Base-by-base conservation (phyloP, 2,329 filamentous ascomycete species). In the Fusarium luffae region DNA sequence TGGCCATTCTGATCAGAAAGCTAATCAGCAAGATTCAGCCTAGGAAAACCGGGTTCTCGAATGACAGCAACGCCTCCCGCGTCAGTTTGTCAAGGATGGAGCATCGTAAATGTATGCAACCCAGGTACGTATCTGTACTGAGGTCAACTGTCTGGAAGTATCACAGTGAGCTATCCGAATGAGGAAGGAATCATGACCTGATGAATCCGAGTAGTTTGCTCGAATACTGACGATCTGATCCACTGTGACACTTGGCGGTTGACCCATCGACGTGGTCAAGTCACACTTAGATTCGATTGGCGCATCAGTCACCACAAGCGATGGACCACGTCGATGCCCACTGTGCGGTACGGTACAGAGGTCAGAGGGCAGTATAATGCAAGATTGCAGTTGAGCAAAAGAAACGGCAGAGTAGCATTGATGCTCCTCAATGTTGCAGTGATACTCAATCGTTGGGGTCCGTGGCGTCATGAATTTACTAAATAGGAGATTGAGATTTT, bases 1-100 rank as follows among this genome's bases (percentile, higher is more conserved):
- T 37, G 12, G 23, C 19, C 25, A 2, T 41, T 42, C 18, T 37
- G 49, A n/a, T n/a, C 23, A 41, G 27, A 27, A 51, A 41, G 49
- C 18, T 41, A 30, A 62, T 49, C 42, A 52, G 30, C 25, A 19
- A 61, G 48, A 50, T 61, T 67, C 63, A 67, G 56, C 63, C 63
- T 66, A 49, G 25, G 48, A 58, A 68, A 63, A 63, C 58, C 27
- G 50, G 64, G 56, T 52, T 67, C 43, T 58, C 32, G 47, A 28
- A 46, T 60, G 42, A 66, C 48, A 54, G 48, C 47, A 66, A 49
- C 54, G 30, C 49, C 58, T 63, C 60, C 37, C 42, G 4, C 21
- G 30, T 12, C n/a, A 51, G 11, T 13, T 50, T 28, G 48, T 52
- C 48, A 54, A 34, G 60, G 47, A 43, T 61, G 25, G 25, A 54